Evolutionary conservation across 2,329 filamentous ascomycete species (phyloP).

Genomic region (Fusarium vanettenii): DNA sequence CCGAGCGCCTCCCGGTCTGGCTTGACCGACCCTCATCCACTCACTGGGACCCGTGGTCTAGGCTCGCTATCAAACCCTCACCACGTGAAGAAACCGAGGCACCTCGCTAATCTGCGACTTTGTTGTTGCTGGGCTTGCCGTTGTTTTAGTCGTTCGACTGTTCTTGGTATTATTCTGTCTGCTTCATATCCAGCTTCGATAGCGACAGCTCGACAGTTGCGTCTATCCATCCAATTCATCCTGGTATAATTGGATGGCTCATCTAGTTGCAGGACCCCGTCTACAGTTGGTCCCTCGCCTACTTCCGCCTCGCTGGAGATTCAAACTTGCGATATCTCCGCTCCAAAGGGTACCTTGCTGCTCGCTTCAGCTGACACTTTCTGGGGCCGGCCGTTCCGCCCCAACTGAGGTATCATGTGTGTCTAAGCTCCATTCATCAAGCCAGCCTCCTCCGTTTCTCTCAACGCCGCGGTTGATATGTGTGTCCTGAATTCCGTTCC

Average conservation of each 20-base stretch:
- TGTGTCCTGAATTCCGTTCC: slow-evolving; percentile 4
- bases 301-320: slow-evolving; percentile 17
- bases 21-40: slow-evolving; percentile 5
- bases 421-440: slow-evolving; percentile 7
- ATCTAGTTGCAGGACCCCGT: slow-evolving; percentile 17
- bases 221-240: slow-evolving; percentile 19
- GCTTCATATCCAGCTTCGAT: slow-evolving; percentile 5
- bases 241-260: not conserved
- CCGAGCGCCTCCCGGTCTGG: not conserved
- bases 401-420: slow-evolving; percentile 21
- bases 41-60: slow-evolving; percentile 16
- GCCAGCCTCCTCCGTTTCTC: not conserved
- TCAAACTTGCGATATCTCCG: slow-evolving; percentile 4
- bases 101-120: not conserved
- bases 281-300: slow-evolving; percentile 8
- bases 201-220: not conserved
- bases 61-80: slow-evolving; percentile 3
- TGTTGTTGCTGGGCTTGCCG: not conserved
- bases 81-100: not conserved
- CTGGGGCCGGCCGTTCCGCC: slow-evolving; percentile 11
- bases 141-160: slow-evolving; percentile 1
- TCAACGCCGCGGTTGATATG: slow-evolving; percentile 1
- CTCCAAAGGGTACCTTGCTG: not conserved
- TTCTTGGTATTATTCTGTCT: slow-evolving; percentile 14
- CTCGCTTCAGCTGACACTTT: slow-evolving; percentile 13